These are phyloP conservation scores for Candida pseudofarinosa DNA, from an alignment of 805 yeast species.

Conservation along the genomic window DNA sequence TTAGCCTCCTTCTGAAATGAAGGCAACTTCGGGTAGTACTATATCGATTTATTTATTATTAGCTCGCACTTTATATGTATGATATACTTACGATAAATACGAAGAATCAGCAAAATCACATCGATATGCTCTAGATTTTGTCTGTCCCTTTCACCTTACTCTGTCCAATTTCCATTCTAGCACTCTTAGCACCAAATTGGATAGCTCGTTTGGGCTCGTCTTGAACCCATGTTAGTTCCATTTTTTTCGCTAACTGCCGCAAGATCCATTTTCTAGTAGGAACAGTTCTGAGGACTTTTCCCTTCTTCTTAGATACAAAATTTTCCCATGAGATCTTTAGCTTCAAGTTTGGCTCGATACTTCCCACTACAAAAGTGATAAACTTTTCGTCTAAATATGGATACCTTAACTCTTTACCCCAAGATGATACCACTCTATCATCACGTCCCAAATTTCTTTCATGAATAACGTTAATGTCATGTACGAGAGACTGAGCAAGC, in stretches of 20 bases:
- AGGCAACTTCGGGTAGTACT: too few relatives aligned
- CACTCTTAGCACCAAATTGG: slow-evolving; percentile 94
- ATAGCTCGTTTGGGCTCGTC: slow-evolving; percentile 88
- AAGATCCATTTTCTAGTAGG: slow-evolving; percentile 51
- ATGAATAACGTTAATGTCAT: slow-evolving; percentile 72
- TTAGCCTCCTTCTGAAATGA: too few relatives aligned
- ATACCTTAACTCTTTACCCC: slow-evolving; percentile 89
- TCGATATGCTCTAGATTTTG: slow-evolving; percentile 10
- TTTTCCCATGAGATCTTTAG: slow-evolving; percentile 28
- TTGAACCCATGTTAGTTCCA: slow-evolving; percentile 53
- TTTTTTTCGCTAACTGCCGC: slow-evolving; percentile 53
- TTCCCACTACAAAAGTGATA: slow-evolving; percentile 43
- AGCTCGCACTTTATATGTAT: too few relatives aligned
- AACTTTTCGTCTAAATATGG: slow-evolving; percentile 74
- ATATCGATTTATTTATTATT: too few relatives aligned
- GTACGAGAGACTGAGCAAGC: slow-evolving; percentile 55
- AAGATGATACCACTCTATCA: slow-evolving; percentile 77
- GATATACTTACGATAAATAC: too few relatives aligned
- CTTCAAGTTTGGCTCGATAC: slow-evolving; percentile 48
- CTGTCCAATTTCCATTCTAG: slow-evolving; percentile 82
- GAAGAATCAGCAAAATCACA: too few relatives aligned
- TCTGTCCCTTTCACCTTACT: slow-evolving; percentile 79
- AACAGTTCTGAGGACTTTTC: slow-evolving; percentile 17
- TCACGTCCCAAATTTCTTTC: slow-evolving; percentile 85
- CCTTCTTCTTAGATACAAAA: slow-evolving; percentile 21